Conservation (phyloP, 2,329 filamentous ascomycete species). For the Hortaea werneckii region DNA sequence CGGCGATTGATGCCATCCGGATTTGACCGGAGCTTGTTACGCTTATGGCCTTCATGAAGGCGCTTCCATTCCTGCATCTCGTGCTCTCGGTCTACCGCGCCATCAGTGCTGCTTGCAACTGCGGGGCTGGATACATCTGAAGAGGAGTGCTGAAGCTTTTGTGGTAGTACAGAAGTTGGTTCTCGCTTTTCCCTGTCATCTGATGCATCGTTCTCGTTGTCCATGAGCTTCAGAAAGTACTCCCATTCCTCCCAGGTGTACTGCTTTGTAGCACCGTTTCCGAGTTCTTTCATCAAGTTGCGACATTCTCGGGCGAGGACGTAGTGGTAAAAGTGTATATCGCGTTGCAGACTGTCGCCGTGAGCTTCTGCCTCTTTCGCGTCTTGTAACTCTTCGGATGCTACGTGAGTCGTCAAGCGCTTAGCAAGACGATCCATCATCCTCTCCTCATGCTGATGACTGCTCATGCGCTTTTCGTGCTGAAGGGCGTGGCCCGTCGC, state of each 20-base stretch:
- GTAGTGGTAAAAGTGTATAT: slow-evolving; percentile 43
- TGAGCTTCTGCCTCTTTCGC: slow-evolving; percentile 22
- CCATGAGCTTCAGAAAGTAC: slow-evolving; percentile 39
- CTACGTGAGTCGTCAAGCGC: slow-evolving; percentile 25
- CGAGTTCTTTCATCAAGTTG: slow-evolving; percentile 33
- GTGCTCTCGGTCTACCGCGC: slow-evolving; percentile 11
- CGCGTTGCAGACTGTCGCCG: slow-evolving; percentile 35
- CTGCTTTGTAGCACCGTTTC: slow-evolving; percentile 26
- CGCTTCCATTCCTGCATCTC: slow-evolving; percentile 9
- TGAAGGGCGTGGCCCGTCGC: slow-evolving; percentile 3
- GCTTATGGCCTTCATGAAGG: slow-evolving; percentile 2
- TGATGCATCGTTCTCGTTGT: slow-evolving; percentile 31
- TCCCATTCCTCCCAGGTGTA: slow-evolving; percentile 35
- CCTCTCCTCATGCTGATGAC: slow-evolving; percentile 9
- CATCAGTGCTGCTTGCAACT: slow-evolving; percentile 8
- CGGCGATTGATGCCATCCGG: slow-evolving; percentile 9
- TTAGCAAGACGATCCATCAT: slow-evolving; percentile 15
- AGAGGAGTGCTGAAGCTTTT: slow-evolving; percentile 5
- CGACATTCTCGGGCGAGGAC: slow-evolving; percentile 36
- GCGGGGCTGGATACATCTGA: slow-evolving; percentile 2
- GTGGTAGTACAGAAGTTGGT: slow-evolving; percentile 18
- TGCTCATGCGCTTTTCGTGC: slow-evolving; percentile 9
- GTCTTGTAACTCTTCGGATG: slow-evolving; percentile 31
- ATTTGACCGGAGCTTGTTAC: slow-evolving; percentile 6
- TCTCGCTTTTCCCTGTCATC: slow-evolving; percentile 13